phyloP scores from a whole-genome alignment of 2,329 filamentous ascomycete genomes.

The Sclerotinia minor region DNA sequence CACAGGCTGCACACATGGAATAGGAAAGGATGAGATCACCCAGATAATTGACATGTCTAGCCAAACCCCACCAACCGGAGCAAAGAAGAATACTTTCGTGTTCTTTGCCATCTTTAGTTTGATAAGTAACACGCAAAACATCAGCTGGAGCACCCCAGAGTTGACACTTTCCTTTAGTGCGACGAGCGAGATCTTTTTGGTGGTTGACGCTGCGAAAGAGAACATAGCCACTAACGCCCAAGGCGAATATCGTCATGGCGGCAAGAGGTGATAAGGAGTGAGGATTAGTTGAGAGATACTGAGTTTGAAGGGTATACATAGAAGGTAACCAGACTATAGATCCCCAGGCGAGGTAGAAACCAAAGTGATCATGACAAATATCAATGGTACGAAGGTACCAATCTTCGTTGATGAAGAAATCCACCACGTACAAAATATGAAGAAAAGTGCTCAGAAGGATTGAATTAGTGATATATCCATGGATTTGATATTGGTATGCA shows the following conservation, averaged over 20 bases:
- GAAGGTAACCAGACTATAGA: constrained; percentile 49
- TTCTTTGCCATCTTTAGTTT: constrained; percentile 46
- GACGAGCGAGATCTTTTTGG: constrained; percentile 48
- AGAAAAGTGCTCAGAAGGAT: constrained; percentile 48
- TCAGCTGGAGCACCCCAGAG: constrained; percentile 48
- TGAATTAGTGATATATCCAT: constrained; percentile 46
- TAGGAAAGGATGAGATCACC: constrained; percentile 46
- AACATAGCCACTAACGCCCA: constrained; percentile 45
- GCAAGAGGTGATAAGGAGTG: constrained; percentile 37
- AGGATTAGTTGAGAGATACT: constrained; percentile 49
- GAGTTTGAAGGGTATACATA: constrained; percentile 51
- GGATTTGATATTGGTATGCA: constrained; percentile 46
- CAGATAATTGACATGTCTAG: constrained; percentile 47
- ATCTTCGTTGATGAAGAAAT: constrained; percentile 52
- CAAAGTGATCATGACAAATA: constrained; percentile 48
- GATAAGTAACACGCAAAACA: constrained; percentile 45
- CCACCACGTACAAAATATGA: constrained; percentile 49
- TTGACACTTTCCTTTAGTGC: constrained; percentile 44
- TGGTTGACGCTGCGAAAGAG: constrained; percentile 50
- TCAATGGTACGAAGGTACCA: constrained; percentile 51
- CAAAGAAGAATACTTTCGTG: constrained; percentile 46
- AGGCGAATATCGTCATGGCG: constrained; percentile 38
- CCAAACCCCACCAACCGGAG: constrained; percentile 47
- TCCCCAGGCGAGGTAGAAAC: constrained; percentile 48
- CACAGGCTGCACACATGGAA: constrained; percentile 47